phyloP scores from a whole-genome alignment of 208 protist genomes.

The Angomonas ambiguus region DNA sequence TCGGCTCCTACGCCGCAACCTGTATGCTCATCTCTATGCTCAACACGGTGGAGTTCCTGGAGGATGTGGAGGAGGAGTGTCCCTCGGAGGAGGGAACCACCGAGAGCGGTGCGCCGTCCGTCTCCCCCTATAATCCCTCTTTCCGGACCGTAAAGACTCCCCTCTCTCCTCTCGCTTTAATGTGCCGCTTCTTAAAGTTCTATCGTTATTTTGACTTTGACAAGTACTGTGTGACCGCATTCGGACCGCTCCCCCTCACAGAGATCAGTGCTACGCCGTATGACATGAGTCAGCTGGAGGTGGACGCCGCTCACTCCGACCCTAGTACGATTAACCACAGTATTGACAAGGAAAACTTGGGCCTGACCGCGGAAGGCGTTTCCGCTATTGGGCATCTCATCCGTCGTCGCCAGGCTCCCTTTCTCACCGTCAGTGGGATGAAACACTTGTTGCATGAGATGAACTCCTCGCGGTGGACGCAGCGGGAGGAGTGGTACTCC shows the following conservation, averaged over 20 bases:
- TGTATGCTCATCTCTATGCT: slow-evolving; percentile 89
- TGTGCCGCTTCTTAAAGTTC: slow-evolving; percentile 77
- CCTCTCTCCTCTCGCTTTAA: slow-evolving; percentile 51
- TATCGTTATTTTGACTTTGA: slow-evolving; percentile 81
- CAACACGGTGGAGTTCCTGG: slow-evolving; percentile 84
- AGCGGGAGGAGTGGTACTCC: slow-evolving; percentile 24
- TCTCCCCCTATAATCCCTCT: neutral
- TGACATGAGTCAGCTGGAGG: slow-evolving; percentile 61
- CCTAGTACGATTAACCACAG: slow-evolving; percentile 13
- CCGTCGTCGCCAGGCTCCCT: slow-evolving; percentile 47
- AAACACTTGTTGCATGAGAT: slow-evolving; percentile 62
- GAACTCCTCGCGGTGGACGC: slow-evolving; percentile 30
- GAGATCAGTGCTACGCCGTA: slow-evolving; percentile 41
- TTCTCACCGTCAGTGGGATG: slow-evolving; percentile 72
- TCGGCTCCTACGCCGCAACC: slow-evolving; percentile 88
- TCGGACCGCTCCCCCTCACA: slow-evolving; percentile 63
- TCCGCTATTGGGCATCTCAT: slow-evolving; percentile 50
- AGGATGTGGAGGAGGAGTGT: slow-evolving; percentile 38
- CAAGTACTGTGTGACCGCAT: slow-evolving; percentile 71
- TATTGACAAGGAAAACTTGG: slow-evolving; percentile 36
- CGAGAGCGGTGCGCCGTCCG: neutral
- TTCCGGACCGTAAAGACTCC: neutral
- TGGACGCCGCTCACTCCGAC: slow-evolving; percentile 30
- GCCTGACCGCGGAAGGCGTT: slow-evolving; percentile 65
- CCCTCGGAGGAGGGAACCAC: neutral